Evolutionary conservation across 106 monocot species (phyloP), one percentile per base, ranked within the genome.

Genomic region (Acorus calamus): DNA sequence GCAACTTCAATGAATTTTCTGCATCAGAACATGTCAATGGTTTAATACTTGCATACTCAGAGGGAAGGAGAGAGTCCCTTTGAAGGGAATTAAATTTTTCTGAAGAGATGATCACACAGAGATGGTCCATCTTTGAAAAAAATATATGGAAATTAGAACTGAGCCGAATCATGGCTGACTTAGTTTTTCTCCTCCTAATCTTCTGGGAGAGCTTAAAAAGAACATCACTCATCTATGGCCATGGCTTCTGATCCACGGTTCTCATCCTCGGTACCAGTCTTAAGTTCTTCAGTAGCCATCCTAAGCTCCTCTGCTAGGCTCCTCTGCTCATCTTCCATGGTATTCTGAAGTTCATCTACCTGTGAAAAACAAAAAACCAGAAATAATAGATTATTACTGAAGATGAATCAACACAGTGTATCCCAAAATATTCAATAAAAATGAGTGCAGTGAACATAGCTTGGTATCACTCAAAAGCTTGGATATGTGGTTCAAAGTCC

Each of bases 261-360:
- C 4, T 42, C 56, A 62, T 62, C 59, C 13, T 66, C 65, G 1
- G 50, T 48, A 28, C 62, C 48, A 50, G 13, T 47, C 47, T 61
- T 77, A 6, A 60, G 65, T 13, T 85, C 84, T 63, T 81, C 87
- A n/a, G 63, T 46, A 47, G 63, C 6, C 43, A 58, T 69, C 61
- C 73, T 79, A 50, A 80, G 78, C 74, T 89, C 93, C 42, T 93
- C 88, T 7, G 74, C 72, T 7, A 76, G 49, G 55, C 57, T 76
- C 77, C 60, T 86, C 63, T 84, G 92, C 51, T 92, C 92, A 48
- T 81, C 86, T 61, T 92, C 86, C 4, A 94, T 77, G 3, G 86
- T 80, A 61, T 71, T 82, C 63, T 94, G 94, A 79, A 94, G 48
- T 61, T 94, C 94, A 46, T 94, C 94, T 11, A 94, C 89, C 94